Evolutionary conservation across 495 filamentous ascomycete species (phyloP).

Genomic region (Hypomontagnella monticulosa): DNA sequence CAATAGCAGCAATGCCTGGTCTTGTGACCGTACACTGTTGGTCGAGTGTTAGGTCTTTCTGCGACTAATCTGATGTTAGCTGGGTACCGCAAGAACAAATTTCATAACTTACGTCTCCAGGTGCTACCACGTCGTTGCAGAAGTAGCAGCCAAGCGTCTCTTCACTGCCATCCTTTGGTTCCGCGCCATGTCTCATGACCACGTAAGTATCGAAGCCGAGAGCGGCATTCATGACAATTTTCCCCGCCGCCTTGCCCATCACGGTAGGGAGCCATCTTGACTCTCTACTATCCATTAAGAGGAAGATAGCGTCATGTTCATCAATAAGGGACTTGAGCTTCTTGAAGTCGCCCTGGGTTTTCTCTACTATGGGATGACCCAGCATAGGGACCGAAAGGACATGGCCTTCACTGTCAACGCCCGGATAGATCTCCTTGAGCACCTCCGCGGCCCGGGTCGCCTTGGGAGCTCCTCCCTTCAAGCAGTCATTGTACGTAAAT

Average conservation of each 20-base stretch:
- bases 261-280: conserved; percentile 96
- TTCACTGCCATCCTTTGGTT: conserved; percentile 57
- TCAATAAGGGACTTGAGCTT: conserved; percentile 78
- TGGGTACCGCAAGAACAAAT: neutral
- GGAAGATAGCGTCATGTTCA: conserved; percentile 89
- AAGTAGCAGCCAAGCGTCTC: conserved; percentile 93
- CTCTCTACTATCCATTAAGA: conserved; percentile 96
- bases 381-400: conserved; percentile 92
- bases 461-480: conserved; percentile 85
- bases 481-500: conserved; percentile 88
- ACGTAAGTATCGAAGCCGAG: conserved; percentile 97
- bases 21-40: conserved; percentile 98
- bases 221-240: conserved; percentile 96
- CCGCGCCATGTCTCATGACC: conserved; percentile 91
- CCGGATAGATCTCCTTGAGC: conserved; percentile 87
- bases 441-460: conserved; percentile 83
- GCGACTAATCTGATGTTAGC: conserved; percentile 71
- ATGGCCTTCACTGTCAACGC: conserved; percentile 81
- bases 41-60: conserved; percentile 93
- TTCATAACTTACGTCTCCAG: conserved; percentile 80
- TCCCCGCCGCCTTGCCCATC: conserved; percentile 91
- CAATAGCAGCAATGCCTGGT: conserved; percentile 89
- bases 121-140: conserved; percentile 97
- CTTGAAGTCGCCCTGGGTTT: conserved; percentile 76
- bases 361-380: conserved; percentile 84